phyloP scores from a whole-genome alignment of 345 rosid genomes.

The Isatis tinctoria region DNA sequence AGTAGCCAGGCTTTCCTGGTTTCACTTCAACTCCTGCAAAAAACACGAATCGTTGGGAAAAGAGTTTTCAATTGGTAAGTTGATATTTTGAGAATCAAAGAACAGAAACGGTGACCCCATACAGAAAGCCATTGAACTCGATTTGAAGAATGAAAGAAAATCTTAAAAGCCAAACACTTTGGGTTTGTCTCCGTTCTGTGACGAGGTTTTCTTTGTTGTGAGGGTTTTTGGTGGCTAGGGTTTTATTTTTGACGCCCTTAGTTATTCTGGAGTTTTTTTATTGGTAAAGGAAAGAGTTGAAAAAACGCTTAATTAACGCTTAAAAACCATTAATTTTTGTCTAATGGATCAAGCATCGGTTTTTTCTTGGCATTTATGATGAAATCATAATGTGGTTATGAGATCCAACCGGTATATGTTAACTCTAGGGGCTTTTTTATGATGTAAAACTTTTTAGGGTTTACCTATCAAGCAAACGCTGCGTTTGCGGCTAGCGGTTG shows the following conservation, averaged over 20 bases:
- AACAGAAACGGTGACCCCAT: slow-evolving; percentile 4
- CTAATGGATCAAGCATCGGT: too few species aligned
- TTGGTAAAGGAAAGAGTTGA: background rate
- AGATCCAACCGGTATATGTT: too few species aligned
- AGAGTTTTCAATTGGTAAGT: background rate
- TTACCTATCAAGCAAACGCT: too few species aligned
- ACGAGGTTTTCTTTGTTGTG: background rate
- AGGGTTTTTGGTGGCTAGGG: background rate
- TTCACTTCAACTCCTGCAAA: slow-evolving; percentile 66
- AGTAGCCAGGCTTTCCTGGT: slow-evolving; percentile 44
- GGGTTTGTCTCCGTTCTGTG: background rate
- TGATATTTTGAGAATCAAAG: background rate
- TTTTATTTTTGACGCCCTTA: slow-evolving; percentile 11
- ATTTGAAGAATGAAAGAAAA: background rate
- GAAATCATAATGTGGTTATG: too few species aligned
- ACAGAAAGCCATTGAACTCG: slow-evolving; percentile 23
- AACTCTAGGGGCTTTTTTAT: too few species aligned
- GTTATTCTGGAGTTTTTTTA: background rate
- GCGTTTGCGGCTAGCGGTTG: too few species aligned
- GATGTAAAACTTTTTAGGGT: too few species aligned
- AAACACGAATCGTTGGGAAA: background rate
- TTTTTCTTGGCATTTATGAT: too few species aligned
- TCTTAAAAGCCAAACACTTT: slow-evolving; percentile 5
- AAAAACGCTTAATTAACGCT: too few species aligned
- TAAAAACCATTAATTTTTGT: too few species aligned